These are phyloP conservation scores for Zasmidium angulare DNA, from an alignment of 2,329 filamentous ascomycete genomes.

Conservation along the genomic window DNA sequence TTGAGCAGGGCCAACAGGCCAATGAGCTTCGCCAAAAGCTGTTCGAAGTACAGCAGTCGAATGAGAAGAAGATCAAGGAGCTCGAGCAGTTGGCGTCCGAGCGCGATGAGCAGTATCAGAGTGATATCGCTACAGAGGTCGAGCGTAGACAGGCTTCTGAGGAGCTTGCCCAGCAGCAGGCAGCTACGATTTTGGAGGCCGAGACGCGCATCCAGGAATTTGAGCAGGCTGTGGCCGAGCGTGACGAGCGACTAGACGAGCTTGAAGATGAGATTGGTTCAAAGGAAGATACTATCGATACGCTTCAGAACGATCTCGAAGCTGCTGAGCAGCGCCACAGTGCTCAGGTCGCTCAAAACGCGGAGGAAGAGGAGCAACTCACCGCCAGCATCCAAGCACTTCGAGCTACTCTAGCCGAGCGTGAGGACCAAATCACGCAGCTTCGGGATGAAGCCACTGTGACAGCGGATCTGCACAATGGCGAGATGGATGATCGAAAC, in stretches of 20 bases:
- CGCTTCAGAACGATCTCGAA: slow-evolving; percentile 27
- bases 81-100: slow-evolving; percentile 40
- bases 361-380: slow-evolving; percentile 26
- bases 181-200: slow-evolving; percentile 37
- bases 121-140: slow-evolving; percentile 41
- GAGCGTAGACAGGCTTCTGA: slow-evolving; percentile 41
- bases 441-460: slow-evolving; percentile 27
- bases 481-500: slow-evolving; percentile 35
- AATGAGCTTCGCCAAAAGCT: slow-evolving; percentile 51
- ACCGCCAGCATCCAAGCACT: slow-evolving; percentile 29
- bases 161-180: slow-evolving; percentile 35
- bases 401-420: slow-evolving; percentile 23
- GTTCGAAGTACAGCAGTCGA: slow-evolving; percentile 46
- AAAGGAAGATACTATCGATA: slow-evolving; percentile 28
- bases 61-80: slow-evolving; percentile 39
- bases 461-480: slow-evolving; percentile 28
- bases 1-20: slow-evolving; percentile 45
- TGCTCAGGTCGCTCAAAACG: slow-evolving; percentile 15
- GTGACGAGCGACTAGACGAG: slow-evolving; percentile 32
- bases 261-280: slow-evolving; percentile 28
- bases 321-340: slow-evolving; percentile 23
- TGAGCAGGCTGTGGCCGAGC: slow-evolving; percentile 29
- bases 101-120: slow-evolving; percentile 40
- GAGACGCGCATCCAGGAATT: slow-evolving; percentile 37
- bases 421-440: slow-evolving; percentile 1